These are phyloP conservation scores for Leccinum arenicola DNA, from an alignment of 768 basidiomycete species.

Conservation along the genomic window DNA sequence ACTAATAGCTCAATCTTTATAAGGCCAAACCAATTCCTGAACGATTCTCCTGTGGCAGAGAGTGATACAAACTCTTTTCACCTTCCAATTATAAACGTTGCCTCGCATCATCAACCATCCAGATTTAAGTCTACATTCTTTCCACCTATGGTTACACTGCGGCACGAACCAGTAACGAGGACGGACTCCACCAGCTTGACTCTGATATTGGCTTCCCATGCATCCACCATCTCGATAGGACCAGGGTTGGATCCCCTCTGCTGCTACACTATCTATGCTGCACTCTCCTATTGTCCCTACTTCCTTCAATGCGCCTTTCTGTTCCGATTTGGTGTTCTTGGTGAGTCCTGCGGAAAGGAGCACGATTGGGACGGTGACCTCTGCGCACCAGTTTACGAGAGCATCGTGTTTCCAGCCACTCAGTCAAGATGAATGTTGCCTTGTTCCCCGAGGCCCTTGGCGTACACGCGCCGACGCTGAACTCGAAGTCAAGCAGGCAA, in stretches of 20 bases:
- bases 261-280: neutral
- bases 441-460: conserved; percentile 80
- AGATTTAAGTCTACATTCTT: conserved; percentile 23
- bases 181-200: neutral
- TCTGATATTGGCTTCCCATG: neutral
- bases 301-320: conserved; percentile 48
- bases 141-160: too few relatives aligned
- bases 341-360: conserved; percentile 68
- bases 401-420: conserved; percentile 52
- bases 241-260: too few relatives aligned
- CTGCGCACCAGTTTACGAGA: conserved; percentile 25
- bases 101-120: neutral
- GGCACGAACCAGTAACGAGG: neutral
- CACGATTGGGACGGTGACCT: conserved; percentile 76
- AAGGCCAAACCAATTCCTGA: too few relatives aligned
- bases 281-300: conserved; percentile 59
- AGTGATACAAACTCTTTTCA: too few relatives aligned
- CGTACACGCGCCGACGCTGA: too few relatives aligned
- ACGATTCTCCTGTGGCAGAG: too few relatives aligned
- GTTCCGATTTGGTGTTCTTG: conserved; percentile 53
- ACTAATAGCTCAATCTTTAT: too few relatives aligned
- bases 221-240: neutral
- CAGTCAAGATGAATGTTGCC: conserved; percentile 68
- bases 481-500: too few relatives aligned
- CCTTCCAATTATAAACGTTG: too few relatives aligned